Base-by-base conservation (phyloP, 2,329 filamentous ascomycete species). In the Aspergillus nomiae region DNA sequence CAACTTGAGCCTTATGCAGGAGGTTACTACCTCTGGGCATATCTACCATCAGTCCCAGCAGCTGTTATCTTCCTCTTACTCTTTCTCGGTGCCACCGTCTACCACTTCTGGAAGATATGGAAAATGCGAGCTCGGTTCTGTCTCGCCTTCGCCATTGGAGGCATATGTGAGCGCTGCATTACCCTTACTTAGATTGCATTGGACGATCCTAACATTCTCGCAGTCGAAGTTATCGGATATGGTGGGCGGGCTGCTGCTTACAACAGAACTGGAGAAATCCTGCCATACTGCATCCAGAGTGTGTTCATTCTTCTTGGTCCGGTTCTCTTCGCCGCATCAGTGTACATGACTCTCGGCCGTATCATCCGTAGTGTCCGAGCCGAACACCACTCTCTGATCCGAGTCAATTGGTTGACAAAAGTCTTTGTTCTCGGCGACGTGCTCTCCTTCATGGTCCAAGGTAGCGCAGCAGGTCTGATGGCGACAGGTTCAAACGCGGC, bases 291-390 rank as follows among this genome's bases (percentile, higher is more conserved):
- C 57, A 71, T 83, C 61, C 77, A 82, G 63, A 75, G 72, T 21
- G 65, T 83, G 38, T 77, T 84, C 67, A 75, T 84, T 54, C 76
- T 85, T 5, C 75, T 85, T 28, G 81, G 80, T 1, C 83, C 83
- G 1, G 80, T 80, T 4, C 79, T 84, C 57, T 80, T 83, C 64
- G 83, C 83, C 21, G 83, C 83, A 16, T 78, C 79, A 0, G 80
- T 84, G 64, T 85, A 85, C 67, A 85, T 83, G 73, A 74, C 77
- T 19, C 78, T 84, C 43, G 80, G 78, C 36, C 79, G 83, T 10
- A 75, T 84, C 43, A 79, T 84, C 16, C 73, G 76, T 26, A 68
- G 77, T 45, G 72, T 80, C 7, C 70, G 80, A 9, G 79, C 72
- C 36, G 82, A 83, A 61, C 71, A 77, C 10, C 73, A 75, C 10